Base-by-base conservation (phyloP, 2,329 filamentous ascomycete species). In the Hypoxylon sp. region DNA sequence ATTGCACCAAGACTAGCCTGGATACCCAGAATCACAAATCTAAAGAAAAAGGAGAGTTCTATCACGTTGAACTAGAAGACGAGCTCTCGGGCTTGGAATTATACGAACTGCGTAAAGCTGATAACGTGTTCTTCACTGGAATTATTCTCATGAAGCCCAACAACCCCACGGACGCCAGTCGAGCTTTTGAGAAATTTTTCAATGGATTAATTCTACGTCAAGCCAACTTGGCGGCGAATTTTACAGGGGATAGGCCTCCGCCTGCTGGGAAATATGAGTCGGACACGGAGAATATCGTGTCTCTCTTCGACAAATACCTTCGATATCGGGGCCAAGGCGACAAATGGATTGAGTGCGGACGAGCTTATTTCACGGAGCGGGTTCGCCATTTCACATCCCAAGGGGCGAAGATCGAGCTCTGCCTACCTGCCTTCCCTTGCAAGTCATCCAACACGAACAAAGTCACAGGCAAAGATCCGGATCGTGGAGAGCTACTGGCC, bases 401-500 rank as follows among this genome's bases (percentile, higher is more conserved):
- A 37, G 57, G 53, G 14, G 22, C 14, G 27, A 49, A 22, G 11
- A 50, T 71, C 10, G 69, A 71, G 49, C 11, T 71, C 20, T 71
- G 69, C 14, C 74, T 82, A 7, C 80, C 80, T 0, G 80, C 80
- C 1, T 82, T 82, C 44, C 80, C 80, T 0, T 82, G 80, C 75
- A 82, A 82, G 68, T 81, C 80, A 6, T 78, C 80, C 4, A 80
- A 79, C 46, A 68, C 64, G 1, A 66, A 77, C 30, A 82, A 82
- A 60, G 80, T 80, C 7, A 57, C 71, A 6, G 77, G 79, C 1
- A 68, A 70, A 14, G 64, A 70, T 1, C 80, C 80, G 0, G 80
- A 82, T 40, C 73, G 75, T 6, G 80, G 79, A 6, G 81, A 82
- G 63, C 71, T 75, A 31, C 66, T 81, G 4, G 79, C 80, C 1